Conservation (phyloP, 768 basidiomycete genomes). For the Serendipita sp. region DNA sequence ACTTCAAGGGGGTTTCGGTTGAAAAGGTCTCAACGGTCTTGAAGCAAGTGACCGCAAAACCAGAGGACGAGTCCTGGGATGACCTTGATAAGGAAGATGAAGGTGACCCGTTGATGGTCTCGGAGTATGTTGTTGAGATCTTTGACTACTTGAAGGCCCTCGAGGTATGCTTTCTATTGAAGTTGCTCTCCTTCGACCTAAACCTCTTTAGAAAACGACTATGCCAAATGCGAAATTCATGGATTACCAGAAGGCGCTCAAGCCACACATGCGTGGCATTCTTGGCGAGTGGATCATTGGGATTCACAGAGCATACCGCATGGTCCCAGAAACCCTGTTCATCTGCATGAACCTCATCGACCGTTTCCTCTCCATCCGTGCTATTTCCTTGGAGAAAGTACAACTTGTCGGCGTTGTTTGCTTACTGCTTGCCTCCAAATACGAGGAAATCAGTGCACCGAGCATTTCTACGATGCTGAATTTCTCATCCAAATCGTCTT, state of each 20-base stretch:
- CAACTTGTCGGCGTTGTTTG: constrained; percentile 83
- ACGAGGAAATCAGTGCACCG: constrained; percentile 83
- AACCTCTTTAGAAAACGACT: constrained; percentile 38
- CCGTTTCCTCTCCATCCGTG: constrained; percentile 48
- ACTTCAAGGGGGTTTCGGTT: constrained; percentile 18
- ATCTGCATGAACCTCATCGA: constrained; percentile 71
- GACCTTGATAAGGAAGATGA: constrained; percentile 84
- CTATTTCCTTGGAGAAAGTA: constrained; percentile 66
- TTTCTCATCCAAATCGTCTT: constrained; percentile 64
- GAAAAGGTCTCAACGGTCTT: constrained; percentile 14
- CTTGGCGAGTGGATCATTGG: constrained; percentile 90
- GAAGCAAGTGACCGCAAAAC: constrained; percentile 24
- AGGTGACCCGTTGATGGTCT: constrained; percentile 93
- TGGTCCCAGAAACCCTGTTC: constrained; percentile 84
- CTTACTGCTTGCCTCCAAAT: constrained; percentile 80
- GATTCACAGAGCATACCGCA: constrained; percentile 71
- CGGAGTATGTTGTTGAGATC: constrained; percentile 89
- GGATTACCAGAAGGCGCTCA: constrained; percentile 63
- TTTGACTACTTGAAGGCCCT: constrained; percentile 76
- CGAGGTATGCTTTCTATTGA: constrained; percentile 39
- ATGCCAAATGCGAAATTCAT: constrained; percentile 80
- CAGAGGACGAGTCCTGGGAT: constrained; percentile 59
- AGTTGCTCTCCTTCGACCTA: not conserved
- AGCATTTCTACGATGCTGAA: constrained; percentile 64
- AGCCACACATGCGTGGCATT: constrained; percentile 79